Percentiles rank a stretch among this genome's conserved stretches.
These are phyloP conservation scores for Nicotiana obtusifolia DNA, from an alignment of 257 asterid species.

Conservation along the genomic window DNA sequence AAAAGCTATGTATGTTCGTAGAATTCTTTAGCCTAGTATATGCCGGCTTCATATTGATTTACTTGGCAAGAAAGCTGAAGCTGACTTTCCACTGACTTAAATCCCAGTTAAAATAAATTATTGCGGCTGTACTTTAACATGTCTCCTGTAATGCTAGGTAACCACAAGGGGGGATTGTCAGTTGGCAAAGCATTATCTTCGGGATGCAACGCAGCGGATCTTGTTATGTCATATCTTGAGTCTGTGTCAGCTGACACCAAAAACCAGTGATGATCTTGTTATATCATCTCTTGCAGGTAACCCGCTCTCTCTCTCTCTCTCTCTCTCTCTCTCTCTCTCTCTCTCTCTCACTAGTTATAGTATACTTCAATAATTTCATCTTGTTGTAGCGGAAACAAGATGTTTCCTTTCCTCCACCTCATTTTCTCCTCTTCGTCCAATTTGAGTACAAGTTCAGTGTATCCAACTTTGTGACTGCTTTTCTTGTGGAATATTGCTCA, in stretches of 20 bases:
- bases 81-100: background rate
- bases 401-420: background rate
- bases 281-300: background rate
- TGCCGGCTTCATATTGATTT: background rate
- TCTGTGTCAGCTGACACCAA: conserved; percentile 24
- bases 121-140: background rate
- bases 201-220: conserved; percentile 89
- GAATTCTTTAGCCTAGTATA: background rate
- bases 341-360: background rate
- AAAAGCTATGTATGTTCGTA: background rate
- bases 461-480: background rate
- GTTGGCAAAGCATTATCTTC: conserved; percentile 87
- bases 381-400: background rate
- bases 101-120: background rate
- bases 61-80: background rate
- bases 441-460: background rate
- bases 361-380: background rate
- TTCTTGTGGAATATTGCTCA: background rate
- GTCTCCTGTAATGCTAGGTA: conserved; percentile 43
- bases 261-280: background rate
- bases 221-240: conserved; percentile 69
- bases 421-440: background rate
- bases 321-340: background rate
- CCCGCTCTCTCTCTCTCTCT: too few species aligned
- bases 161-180: conserved; percentile 88